Evolutionary conservation across 768 basidiomycete genomes (phyloP), one percentile per base, ranked within the genome.

Genomic region (Tulasnella sp.): DNA sequence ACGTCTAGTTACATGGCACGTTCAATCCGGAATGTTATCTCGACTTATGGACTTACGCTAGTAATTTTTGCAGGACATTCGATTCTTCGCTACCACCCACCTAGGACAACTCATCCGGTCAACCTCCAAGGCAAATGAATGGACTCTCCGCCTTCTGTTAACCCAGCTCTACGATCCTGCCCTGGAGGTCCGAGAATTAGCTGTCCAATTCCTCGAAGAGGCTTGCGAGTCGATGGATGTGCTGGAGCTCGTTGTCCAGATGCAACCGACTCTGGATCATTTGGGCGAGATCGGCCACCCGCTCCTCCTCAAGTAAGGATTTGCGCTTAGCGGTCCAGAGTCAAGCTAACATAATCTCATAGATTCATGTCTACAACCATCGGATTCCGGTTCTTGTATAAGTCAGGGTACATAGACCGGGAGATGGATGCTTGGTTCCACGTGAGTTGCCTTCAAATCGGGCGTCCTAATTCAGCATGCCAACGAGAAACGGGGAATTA

Each of bases 361-460:
- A 98, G 97, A 83, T 99, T 99, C 86, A 93, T 99, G 89, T 97
- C 96, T 14, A 97, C 96, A 8, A 90, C 95, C 0, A 91, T 94
- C 82, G 98, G 98, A 3, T 99, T 99, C 85, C 90, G 92, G 7
- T 99, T 97, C 85, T 89, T 99, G 5, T 94, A 94, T 83, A 93
- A 95, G 83, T 93, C 95, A 20, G 93, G 93, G 4, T 98, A 98
- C 84, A 97, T 99, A 80, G 93, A 96, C 83, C 90, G 94, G 72
- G 96, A 98, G 85, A 94, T 99, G 90, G 96, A 99, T 82, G 90
- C 92, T 82, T 99, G 98, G 98, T 95, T 97, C 84, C 92, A 96
- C 85, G 97, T 97, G 84, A 83, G 93, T 75, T 4, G 16, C 78
- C 14, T 18, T 7, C 20, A 34, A 48, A 40, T 42, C 41, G n/a